phyloP scores from a whole-genome alignment of 192 early-diverging fungal genomes.

The Coemansia sp. region DNA sequence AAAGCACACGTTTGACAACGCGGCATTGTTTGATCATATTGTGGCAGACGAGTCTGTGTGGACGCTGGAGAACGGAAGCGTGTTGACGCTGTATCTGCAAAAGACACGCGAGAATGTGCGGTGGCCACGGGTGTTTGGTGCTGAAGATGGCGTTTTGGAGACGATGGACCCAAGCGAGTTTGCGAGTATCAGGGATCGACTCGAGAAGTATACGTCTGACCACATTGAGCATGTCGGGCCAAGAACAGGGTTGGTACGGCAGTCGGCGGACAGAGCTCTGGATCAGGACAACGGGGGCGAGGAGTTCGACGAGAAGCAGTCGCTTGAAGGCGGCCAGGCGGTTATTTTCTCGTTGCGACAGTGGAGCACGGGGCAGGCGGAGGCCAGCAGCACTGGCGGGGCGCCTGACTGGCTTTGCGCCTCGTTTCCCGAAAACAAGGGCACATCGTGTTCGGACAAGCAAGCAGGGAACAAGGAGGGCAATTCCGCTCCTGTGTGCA shows the following conservation, averaged over 20 bases:
- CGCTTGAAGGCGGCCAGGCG: constrained; percentile 5
- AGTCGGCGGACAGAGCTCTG: constrained; percentile 15
- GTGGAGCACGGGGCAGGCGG: constrained; percentile 38
- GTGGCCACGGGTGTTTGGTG: constrained; percentile 67
- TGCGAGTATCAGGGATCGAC: constrained; percentile 57
- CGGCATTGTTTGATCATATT: constrained; percentile 48
- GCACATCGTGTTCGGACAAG: neutral
- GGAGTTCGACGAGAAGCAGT: constrained; percentile 28
- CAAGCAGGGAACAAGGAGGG: neutral
- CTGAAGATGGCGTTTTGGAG: constrained; percentile 64
- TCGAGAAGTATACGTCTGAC: constrained; percentile 65
- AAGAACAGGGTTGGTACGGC: constrained; percentile 14
- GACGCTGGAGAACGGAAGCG: constrained; percentile 64
- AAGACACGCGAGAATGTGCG: constrained; percentile 62
- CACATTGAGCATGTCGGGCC: constrained; percentile 9
- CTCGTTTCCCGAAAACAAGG: constrained; percentile 33
- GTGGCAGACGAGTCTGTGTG: constrained; percentile 63
- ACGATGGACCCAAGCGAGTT: constrained; percentile 63
- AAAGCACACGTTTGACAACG: constrained; percentile 10
- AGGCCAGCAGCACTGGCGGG: constrained; percentile 52
- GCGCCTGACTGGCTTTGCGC: constrained; percentile 65
- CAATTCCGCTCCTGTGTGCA: neutral
- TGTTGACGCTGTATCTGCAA: constrained; percentile 64
- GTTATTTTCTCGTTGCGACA: constrained; percentile 45
- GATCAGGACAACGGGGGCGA: constrained; percentile 38